These are phyloP conservation scores for Rubus idaeus DNA, from an alignment of 306 rosid genomes.

Conservation along the genomic window DNA sequence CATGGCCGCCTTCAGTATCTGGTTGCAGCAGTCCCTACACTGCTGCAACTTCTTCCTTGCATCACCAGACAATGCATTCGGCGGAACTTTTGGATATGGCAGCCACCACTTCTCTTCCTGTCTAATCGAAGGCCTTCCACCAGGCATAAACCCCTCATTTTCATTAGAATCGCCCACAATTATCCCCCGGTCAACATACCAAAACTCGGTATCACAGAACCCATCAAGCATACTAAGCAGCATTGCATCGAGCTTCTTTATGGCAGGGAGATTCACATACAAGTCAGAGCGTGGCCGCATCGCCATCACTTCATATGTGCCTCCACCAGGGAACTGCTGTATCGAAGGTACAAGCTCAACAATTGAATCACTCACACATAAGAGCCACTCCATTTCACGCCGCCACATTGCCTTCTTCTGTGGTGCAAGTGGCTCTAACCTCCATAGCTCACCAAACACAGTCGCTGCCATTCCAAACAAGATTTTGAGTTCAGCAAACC, in stretches of 20 bases:
- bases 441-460: constrained; percentile 91
- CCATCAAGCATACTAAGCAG: constrained; percentile 82
- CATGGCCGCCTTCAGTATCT: constrained; percentile 88
- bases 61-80: constrained; percentile 65
- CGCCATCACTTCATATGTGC: constrained; percentile 85
- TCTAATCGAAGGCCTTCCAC: constrained; percentile 82
- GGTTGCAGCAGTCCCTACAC: constrained; percentile 86
- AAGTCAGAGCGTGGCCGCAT: constrained; percentile 76
- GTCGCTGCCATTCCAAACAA: constrained; percentile 58
- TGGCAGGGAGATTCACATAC: constrained; percentile 79
- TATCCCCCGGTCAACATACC: constrained; percentile 76
- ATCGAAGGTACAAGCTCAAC: constrained; percentile 87
- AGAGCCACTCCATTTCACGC: constrained; percentile 88
- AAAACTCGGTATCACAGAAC: constrained; percentile 66
- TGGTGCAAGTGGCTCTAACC: constrained; percentile 77
- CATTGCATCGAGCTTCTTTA: constrained; percentile 87
- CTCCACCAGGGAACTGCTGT: constrained; percentile 90
- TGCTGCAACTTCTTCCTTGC: constrained; percentile 88
- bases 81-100: constrained; percentile 85
- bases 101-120: constrained; percentile 99
- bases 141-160: constrained; percentile 39
- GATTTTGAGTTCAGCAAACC: constrained; percentile 6
- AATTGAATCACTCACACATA: constrained; percentile 82
- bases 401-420: constrained; percentile 90
- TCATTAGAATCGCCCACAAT: constrained; percentile 60